Percentiles rank a stretch among this genome's conserved stretches.
Conservation (phyloP, 768 basidiomycete species). For the Lyophyllum semitale region DNA sequence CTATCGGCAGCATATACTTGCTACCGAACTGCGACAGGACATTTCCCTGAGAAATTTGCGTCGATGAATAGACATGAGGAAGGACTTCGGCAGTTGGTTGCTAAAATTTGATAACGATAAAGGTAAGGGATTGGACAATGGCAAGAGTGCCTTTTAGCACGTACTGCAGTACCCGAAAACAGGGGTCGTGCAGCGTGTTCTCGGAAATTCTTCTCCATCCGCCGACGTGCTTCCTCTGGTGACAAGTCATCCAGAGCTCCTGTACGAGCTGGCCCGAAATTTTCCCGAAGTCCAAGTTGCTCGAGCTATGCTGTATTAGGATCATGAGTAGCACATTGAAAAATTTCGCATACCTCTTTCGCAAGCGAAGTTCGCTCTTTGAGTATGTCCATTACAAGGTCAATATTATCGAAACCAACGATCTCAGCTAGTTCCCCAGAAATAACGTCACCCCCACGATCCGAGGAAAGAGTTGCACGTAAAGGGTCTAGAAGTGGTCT, state of each 20-base stretch:
- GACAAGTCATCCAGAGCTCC: slow-evolving; percentile 27
- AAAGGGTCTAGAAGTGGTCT: slow-evolving; percentile 32
- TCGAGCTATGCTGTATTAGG: slow-evolving; percentile 6
- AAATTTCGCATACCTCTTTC: slow-evolving; percentile 41
- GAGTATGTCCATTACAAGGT: slow-evolving; percentile 73
- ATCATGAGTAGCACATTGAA: background rate
- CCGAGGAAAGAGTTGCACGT: slow-evolving; percentile 44
- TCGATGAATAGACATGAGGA: slow-evolving; percentile 89
- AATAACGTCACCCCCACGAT: slow-evolving; percentile 65
- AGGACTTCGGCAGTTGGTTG: slow-evolving; percentile 59
- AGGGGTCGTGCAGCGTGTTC: slow-evolving; percentile 68
- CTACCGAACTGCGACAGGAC: slow-evolving; percentile 72
- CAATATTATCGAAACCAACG: slow-evolving; percentile 83
- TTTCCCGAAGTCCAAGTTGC: background rate
- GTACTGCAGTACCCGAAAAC: slow-evolving; percentile 57
- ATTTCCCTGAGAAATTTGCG: slow-evolving; percentile 56
- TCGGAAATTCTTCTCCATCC: slow-evolving; percentile 62
- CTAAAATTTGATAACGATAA: slow-evolving; percentile 30
- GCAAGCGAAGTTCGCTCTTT: slow-evolving; percentile 50
- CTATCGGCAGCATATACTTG: slow-evolving; percentile 81
- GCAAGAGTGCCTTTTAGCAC: slow-evolving; percentile 10
- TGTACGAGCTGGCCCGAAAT: slow-evolving; percentile 1
- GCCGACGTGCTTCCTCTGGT: slow-evolving; percentile 51
- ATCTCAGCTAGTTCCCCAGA: slow-evolving; percentile 78
- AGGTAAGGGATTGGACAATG: background rate